Base-by-base conservation (phyloP, 2,329 filamentous ascomycete species). In the Cephalotrichum gorgonifer region DNA sequence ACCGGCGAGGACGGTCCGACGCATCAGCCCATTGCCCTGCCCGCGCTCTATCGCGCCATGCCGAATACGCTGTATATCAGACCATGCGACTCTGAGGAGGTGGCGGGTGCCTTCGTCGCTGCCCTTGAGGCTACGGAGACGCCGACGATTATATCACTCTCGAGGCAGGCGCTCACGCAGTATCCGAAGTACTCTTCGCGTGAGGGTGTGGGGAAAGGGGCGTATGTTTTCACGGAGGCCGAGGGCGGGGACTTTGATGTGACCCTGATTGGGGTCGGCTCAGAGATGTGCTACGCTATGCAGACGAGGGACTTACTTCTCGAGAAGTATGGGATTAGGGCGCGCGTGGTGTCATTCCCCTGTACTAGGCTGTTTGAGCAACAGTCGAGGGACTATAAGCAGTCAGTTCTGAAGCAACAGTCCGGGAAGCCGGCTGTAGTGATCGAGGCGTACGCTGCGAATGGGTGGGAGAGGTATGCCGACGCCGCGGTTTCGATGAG, bases 41-140 rank as follows among this genome's bases (percentile, higher is more conserved):
- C 97, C 55, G 86, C 90, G 53, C 93, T 97, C 75, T 97, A 97
- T 88, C 91, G 93, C 68, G 93, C 93, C 56, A 81, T 97, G 60
- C 93, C 93, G 65, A 98, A 98, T 85, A 87, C 85, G 78, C 95
- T 97, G 88, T 91, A 97, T 62, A 97, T 93, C 93, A 90, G 93
- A 65, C 93, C 93, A 58, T 91, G 91, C 61, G 93, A 97, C 64
- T 91, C 91, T 64, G 97, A 97, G 76, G 93, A 98, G 86, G 93
- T 86, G 60, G 94, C 87, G 65, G 91, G 89, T 62, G 91, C 93
- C 58, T 98, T 97, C 82, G 97, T 97, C 75, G 78, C 95, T 62
- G 88, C 91, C 45, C 75, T 98, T 58, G 95, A 87, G 57, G 85
- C 88, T 62, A 88, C 88, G 73, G 76, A 85, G 70, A 96, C 91